Base-by-base conservation (phyloP, 2,329 filamentous ascomycete species). In the Hymenoscyphus occultus region DNA sequence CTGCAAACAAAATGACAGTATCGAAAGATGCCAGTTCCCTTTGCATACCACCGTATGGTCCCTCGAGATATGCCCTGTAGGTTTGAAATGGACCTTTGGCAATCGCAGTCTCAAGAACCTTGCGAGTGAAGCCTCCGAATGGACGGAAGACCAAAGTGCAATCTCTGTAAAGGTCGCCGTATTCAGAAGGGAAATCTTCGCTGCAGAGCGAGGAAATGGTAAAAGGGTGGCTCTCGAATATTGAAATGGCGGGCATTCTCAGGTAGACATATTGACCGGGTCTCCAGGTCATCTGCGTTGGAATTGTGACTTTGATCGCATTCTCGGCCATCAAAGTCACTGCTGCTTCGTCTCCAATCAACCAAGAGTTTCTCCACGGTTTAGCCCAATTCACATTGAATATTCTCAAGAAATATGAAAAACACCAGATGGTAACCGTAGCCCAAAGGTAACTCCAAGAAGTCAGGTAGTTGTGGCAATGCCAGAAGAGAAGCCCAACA, bases 221-320 rank as follows among this genome's bases (percentile, higher is more conserved):
- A 75, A 98, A 98, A 0, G 94, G 94, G 72, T 98, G 95, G 71
- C 96, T 97, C 70, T 97, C 92, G 65, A 97, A 88, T 1, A 96
- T 77, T 0, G 93, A 93, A 71, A 98, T 93, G 1, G 92, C 92
- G 0, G 94, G 94, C 89, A 98, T 96, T 61, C 94, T 88, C 22
- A 98, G 83, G 75, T 97, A 98, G 19, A 97, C 90, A 71, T 96
- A 97, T 77, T 98, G 95, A 5, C 94, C 95, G 0, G 94, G 93
- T 74, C 87, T 89, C 94, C 94, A 98, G 68, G 86, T 89, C 84
- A 96, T 91, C 76, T 94, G 92, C 0, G 94, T 97, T 0, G 94
- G 93, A 60, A 98, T 90, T 0, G 94, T 97, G 71, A 98, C 86
- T 77, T 97, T 97, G 79, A 98, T 89, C n/a, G 92, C 92, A 74